Evolutionary conservation across 2,329 filamentous ascomycete genomes (phyloP).

Genomic region (Colletotrichum brevisporum): DNA sequence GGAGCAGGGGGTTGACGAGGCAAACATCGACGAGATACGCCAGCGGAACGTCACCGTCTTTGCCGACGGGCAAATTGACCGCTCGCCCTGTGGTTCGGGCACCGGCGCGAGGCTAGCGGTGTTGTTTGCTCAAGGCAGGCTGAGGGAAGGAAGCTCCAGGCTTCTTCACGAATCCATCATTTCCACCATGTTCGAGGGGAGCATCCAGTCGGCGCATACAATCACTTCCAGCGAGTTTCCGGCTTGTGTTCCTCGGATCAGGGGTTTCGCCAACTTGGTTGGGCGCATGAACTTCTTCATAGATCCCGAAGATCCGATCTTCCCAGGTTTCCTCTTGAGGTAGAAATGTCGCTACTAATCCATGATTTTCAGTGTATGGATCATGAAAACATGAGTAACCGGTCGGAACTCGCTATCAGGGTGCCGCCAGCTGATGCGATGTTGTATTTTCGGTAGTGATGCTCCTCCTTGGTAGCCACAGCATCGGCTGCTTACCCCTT

Average conservation of each 20-base stretch:
- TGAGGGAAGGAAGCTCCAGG: slow-evolving; percentile 6
- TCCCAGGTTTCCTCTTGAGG: slow-evolving; percentile 32
- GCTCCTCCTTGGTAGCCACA: too few species aligned
- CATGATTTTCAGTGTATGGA: too few species aligned
- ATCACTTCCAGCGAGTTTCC: slow-evolving; percentile 16
- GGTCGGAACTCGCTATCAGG: too few species aligned
- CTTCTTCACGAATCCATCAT: slow-evolving; percentile 22
- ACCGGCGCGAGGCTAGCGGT: slow-evolving; percentile 43
- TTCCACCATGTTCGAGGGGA: slow-evolving; percentile 10
- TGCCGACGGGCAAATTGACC: slow-evolving; percentile 47
- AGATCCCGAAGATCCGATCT: slow-evolving; percentile 26
- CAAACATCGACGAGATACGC: not conserved
- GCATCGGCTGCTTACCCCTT: too few species aligned
- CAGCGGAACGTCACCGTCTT: slow-evolving; percentile 46
- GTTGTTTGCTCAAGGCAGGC: slow-evolving; percentile 26
- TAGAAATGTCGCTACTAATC: not conserved
- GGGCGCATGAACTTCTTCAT: slow-evolving; percentile 32
- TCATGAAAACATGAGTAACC: too few species aligned
- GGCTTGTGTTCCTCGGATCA: slow-evolving; percentile 23
- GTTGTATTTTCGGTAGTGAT: too few species aligned
- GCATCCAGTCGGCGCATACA: slow-evolving; percentile 2
- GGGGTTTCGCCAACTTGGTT: slow-evolving; percentile 25
- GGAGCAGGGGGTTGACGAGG: slow-evolving; percentile 4
- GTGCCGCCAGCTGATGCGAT: too few species aligned
- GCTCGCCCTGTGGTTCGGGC: slow-evolving; percentile 46